These are phyloP conservation scores for Closterium sp. DNA, from an alignment of 139 green algal species.

Conservation along the genomic window DNA sequence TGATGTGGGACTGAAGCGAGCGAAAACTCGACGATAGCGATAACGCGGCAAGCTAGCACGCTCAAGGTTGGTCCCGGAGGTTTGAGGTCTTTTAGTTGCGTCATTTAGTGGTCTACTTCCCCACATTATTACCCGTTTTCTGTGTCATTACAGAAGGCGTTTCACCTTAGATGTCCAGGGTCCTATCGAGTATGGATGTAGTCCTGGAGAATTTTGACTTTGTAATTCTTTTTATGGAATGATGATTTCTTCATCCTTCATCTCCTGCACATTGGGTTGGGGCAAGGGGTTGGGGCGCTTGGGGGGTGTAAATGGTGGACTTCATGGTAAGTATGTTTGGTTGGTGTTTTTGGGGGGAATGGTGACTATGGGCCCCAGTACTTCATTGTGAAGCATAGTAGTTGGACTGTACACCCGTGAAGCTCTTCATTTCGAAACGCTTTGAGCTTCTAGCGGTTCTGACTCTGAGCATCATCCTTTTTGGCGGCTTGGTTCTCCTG, in stretches of 20 bases:
- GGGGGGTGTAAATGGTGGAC: too few species aligned
- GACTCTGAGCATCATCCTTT: not conserved
- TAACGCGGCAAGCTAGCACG: not conserved
- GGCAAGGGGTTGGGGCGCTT: not conserved
- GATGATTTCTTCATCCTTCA: not conserved
- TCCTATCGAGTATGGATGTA: not conserved
- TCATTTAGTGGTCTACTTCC: not conserved
- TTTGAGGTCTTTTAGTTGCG: not conserved
- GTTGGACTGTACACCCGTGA: not conserved
- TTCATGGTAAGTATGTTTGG: not conserved
- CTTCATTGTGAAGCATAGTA: too few species aligned
- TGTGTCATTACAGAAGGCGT: not conserved
- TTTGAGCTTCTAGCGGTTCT: not conserved
- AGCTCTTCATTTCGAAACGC: not conserved
- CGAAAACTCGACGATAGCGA: slow-evolving; percentile 15
- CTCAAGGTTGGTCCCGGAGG: not conserved
- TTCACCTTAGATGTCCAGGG: not conserved
- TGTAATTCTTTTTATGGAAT: not conserved
- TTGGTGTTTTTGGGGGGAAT: not conserved
- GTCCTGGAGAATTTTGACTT: not conserved
- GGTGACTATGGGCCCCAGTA: too few species aligned
- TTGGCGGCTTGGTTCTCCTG: not conserved
- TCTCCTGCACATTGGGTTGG: not conserved
- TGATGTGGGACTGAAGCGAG: slow-evolving; percentile 14
- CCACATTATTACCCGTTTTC: not conserved